Percentiles rank a stretch among this genome's conserved stretches.
These are phyloP conservation scores for Exserohilum turcica DNA, from an alignment of 2,329 filamentous ascomycete genomes.

Conservation along the genomic window DNA sequence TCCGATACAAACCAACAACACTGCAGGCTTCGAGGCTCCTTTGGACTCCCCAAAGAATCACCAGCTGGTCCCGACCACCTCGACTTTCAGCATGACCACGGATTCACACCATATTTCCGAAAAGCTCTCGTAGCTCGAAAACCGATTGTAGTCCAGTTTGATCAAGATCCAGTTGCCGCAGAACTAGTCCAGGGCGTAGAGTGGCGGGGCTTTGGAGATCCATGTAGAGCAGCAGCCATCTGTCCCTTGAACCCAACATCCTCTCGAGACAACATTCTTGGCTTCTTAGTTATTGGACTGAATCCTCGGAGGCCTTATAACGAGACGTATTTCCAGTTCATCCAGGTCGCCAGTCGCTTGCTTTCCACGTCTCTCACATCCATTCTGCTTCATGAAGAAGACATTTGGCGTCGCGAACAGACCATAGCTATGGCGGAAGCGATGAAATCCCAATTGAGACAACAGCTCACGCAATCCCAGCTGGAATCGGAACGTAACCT, in stretches of 20 bases:
- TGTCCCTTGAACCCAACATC: slow-evolving; percentile 46
- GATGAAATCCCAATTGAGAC: slow-evolving; percentile 43
- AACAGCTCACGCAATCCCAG: slow-evolving; percentile 34
- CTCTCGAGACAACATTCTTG: slow-evolving; percentile 42
- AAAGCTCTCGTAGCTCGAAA: slow-evolving; percentile 35
- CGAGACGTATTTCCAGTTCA: slow-evolving; percentile 48
- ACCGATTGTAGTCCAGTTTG: slow-evolving; percentile 34
- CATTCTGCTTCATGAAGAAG: slow-evolving; percentile 48
- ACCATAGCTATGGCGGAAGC: slow-evolving; percentile 42
- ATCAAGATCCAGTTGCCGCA: slow-evolving; percentile 34
- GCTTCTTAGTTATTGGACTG: slow-evolving; percentile 48
- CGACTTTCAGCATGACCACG: slow-evolving; percentile 24
- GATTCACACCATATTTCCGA: slow-evolving; percentile 34
- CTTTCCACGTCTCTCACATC: slow-evolving; percentile 48
- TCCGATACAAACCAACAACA: slow-evolving; percentile 15
- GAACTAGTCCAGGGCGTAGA: slow-evolving; percentile 35
- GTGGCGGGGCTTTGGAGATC: slow-evolving; percentile 44
- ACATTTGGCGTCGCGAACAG: slow-evolving; percentile 44
- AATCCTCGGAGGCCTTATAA: slow-evolving; percentile 48
- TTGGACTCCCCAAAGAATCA: slow-evolving; percentile 25
- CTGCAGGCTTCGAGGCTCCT: slow-evolving; percentile 31
- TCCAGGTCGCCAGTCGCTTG: slow-evolving; percentile 42
- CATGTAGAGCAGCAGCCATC: slow-evolving; percentile 41
- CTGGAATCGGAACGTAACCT: slow-evolving; percentile 41
- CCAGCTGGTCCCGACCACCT: slow-evolving; percentile 28